A percentile compares a stretch with the other conserved stretches of the same genome.
These are phyloP conservation scores for Lipomyces spencermartinsiae DNA, from an alignment of 805 yeast species.

Conservation along the genomic window DNA sequence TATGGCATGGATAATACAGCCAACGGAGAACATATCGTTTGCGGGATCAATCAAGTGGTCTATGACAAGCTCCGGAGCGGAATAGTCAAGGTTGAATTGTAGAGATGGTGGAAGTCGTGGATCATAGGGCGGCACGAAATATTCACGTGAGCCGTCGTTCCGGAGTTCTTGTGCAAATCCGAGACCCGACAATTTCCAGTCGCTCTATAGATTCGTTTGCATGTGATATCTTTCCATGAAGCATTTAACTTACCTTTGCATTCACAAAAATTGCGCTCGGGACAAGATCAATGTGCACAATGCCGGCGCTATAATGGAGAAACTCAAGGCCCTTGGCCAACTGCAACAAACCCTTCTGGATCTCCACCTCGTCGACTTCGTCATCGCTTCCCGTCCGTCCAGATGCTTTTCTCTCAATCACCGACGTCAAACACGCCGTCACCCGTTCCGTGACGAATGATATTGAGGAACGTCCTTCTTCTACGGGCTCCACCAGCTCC, in stretches of 20 bases:
- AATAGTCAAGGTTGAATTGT: slow-evolving; percentile 70
- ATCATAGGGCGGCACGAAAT: slow-evolving; percentile 71
- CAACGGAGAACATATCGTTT: slow-evolving; percentile 86
- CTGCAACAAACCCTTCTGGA: slow-evolving; percentile 81
- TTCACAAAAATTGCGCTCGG: slow-evolving; percentile 81
- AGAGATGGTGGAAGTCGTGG: slow-evolving; percentile 76
- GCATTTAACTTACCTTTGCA: slow-evolving; percentile 46
- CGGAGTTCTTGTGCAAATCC: slow-evolving; percentile 54
- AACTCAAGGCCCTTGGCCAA: slow-evolving; percentile 79
- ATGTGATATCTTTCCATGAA: no score
- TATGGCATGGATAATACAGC: slow-evolving; percentile 72
- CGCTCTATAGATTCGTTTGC: slow-evolving; percentile 58
- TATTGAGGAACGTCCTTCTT: slow-evolving; percentile 78
- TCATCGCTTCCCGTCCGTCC: slow-evolving; percentile 44
- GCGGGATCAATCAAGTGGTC: slow-evolving; percentile 67
- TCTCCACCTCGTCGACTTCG: slow-evolving; percentile 60
- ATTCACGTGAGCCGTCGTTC: slow-evolving; percentile 59
- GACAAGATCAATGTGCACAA: slow-evolving; percentile 76
- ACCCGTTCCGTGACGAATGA: slow-evolving; percentile 87
- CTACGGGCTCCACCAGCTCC: slow-evolving; percentile 85
- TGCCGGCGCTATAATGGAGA: slow-evolving; percentile 75
- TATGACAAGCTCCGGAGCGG: slow-evolving; percentile 83
- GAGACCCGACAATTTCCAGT: slow-evolving; percentile 91
- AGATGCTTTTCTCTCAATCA: slow-evolving; percentile 46
- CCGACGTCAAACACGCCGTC: slow-evolving; percentile 58